Evolutionary conservation across 345 rosid genomes (phyloP), one percentile per base, ranked within the genome.

Genomic region (Turnera subulata): DNA sequence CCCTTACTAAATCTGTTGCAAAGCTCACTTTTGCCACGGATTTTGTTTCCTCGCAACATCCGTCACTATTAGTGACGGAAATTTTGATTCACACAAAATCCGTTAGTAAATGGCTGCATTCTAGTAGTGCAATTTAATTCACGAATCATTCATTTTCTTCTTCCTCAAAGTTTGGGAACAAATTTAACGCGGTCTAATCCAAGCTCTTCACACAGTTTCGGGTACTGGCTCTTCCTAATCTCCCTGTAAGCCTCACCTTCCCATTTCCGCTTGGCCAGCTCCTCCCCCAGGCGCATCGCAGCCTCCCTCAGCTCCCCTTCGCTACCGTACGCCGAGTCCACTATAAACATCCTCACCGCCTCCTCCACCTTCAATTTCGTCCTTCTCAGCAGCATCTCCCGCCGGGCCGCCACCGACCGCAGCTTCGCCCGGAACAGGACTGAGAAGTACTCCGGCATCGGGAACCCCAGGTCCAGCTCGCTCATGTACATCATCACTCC

Each of bases 401-500:
- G 58, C 75, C 69, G 71, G 25, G 77, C 81, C 56, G 73, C 39
- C 9, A 64, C 73, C 16, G 73, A 61, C 7, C 79, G 74, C 12
- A 79, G 2, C 81, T 91, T 88, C 11, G 75, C 77, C 52, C 78
- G 20, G 0, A 81, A 33, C 74, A 81, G 11, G 16, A 79, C 80
- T 51, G 60, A 20, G 55, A 82, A 81, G 42, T 84, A 82, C n/a
- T 79, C 82, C 6, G 98, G 92, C 52, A 83, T 4, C 24, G 82
- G 39, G 1, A 87, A 78, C 68, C 88, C 88, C 6, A 84, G 44
- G 39, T 88, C 88, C 19, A 85, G 63, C 58, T 88, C 96, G 58
- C 86, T 78, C 97, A 88, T 88, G 82, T 82, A 91, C 42, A 88
- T 56, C 50, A n/a, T n/a, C n/a, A 91, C 85, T 18, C 94, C 91